Base-by-base conservation (phyloP, 2,329 filamentous ascomycete genomes). In the Cladosporium sp. region DNA sequence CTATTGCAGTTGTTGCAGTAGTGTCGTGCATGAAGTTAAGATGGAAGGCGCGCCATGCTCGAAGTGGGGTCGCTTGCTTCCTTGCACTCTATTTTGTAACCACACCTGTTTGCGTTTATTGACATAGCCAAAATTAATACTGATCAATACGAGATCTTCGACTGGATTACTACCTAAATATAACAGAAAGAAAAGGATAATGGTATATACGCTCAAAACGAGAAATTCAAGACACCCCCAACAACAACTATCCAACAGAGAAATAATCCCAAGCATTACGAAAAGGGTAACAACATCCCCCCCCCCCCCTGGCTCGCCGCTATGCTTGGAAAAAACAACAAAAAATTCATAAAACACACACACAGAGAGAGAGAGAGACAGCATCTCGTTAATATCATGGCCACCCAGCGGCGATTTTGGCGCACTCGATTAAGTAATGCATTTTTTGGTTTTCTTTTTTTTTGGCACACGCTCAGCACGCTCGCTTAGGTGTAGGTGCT, bases 401-500 rank as follows among this genome's bases (percentile, higher is more conserved):
- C 53, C 53, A 25, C n/a, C 36, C 51, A 21, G 32, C n/a, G 59
- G 58, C 58, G n/a, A 34, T 43, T 21, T 23, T 25, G 39, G 32
- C 23, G 59, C 59, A 34, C 48, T 54, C 23, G 26, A 51, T 43
- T 36, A 49, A 39, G 34, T 32, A 39, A 39, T 39, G 53, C 53
- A 23, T 16, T 57, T 39, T 32, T 25, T 21, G 26, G 11, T 54
- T 54, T n/a, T 25, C 18, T 11, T 30, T 59, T 25, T 14, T 51
- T 23, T 32, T 18, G 23, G 30, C 32, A 23, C 43, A 21, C n/a
- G 18, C 21, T 23, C 58, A 25, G n/a, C 21, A n/a, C 23, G 18
- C 25, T 25, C 25, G 32, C 57, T 63, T 51, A 74, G 26, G 76
- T 76, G 70, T 81, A 81, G 32, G 76, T 74, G 68, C 76, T 79